Evolutionary conservation across 371 early-diverging fungal genomes (phyloP).

Genomic region (Mortierella sp.): DNA sequence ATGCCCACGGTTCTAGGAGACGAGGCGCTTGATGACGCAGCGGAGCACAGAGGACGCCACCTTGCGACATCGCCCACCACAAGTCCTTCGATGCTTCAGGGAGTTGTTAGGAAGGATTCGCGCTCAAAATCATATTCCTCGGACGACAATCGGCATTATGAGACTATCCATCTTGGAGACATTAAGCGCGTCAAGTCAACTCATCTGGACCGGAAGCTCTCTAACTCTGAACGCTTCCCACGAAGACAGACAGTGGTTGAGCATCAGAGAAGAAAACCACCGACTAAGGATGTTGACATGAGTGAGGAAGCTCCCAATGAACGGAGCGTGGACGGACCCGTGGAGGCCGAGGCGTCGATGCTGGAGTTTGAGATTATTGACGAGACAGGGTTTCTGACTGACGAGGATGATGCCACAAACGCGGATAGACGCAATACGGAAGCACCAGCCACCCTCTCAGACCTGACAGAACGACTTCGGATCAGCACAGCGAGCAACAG

Average conservation of each 20-base stretch:
- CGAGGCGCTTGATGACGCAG: constrained; percentile 7
- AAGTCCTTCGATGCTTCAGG: constrained; percentile 7
- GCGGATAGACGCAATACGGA: constrained; percentile 7
- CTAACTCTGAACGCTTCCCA: constrained; percentile 66
- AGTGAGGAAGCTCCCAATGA: constrained; percentile 1
- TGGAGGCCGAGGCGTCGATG: constrained; percentile 17
- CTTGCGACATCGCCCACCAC: constrained; percentile 21
- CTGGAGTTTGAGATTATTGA: constrained; percentile 53
- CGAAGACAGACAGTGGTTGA: constrained; percentile 71
- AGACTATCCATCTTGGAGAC: constrained; percentile 63
- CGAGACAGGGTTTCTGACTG: constrained; percentile 28
- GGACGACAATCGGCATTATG: constrained; percentile 57
- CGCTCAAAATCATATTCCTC: constrained; percentile 57
- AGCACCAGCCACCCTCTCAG: constrained; percentile 38
- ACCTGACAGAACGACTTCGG: constrained; percentile 40
- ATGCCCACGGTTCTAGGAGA: constrained; percentile 31
- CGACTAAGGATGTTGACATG: not conserved
- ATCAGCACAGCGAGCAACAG: constrained; percentile 10
- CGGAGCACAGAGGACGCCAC: constrained; percentile 37
- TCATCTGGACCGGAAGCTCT: constrained; percentile 65
- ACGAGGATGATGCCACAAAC: constrained; percentile 23
- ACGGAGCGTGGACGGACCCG: not conserved
- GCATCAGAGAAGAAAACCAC: constrained; percentile 48
- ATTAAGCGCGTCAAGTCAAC: constrained; percentile 73
- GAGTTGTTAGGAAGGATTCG: constrained; percentile 53